phyloP scores from a whole-genome alignment of 1,284 basidiomycete genomes.

The Inonotus obliquus region DNA sequence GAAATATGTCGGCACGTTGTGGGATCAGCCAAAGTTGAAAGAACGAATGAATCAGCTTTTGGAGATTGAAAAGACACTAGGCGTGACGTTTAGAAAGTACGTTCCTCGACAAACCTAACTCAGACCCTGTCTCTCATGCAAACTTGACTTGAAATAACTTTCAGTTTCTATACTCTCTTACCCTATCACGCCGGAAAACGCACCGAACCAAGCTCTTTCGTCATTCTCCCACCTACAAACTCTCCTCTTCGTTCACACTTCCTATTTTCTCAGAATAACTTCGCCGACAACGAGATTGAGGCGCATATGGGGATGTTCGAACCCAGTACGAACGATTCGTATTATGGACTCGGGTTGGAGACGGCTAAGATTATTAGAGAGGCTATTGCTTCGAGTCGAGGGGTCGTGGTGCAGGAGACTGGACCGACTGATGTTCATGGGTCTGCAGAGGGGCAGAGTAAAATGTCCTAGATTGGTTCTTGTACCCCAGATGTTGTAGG shows the following conservation, averaged over 20 bases:
- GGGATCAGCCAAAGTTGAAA: slow-evolving; percentile 70
- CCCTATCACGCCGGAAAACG: slow-evolving; percentile 56
- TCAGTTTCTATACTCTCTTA: slow-evolving; percentile 74
- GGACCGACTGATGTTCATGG: slow-evolving; percentile 8
- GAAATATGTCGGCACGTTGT: slow-evolving; percentile 84
- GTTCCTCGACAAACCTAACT: no score
- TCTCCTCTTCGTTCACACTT: slow-evolving; percentile 54
- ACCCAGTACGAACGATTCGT: slow-evolving; percentile 80
- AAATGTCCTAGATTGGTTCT: neutral
- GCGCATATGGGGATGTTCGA: slow-evolving; percentile 92
- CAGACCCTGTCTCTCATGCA: neutral
- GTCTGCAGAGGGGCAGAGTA: neutral
- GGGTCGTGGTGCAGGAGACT: slow-evolving; percentile 18
- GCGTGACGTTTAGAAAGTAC: slow-evolving; percentile 73
- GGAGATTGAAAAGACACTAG: slow-evolving; percentile 52
- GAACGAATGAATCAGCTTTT: slow-evolving; percentile 61
- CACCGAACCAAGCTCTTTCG: slow-evolving; percentile 63
- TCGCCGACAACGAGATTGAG: slow-evolving; percentile 75
- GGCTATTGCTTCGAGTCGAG: slow-evolving; percentile 36
- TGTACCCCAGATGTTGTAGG: neutral
- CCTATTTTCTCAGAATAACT: slow-evolving; percentile 55
- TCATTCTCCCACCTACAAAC: slow-evolving; percentile 59
- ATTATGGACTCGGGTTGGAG: slow-evolving; percentile 78
- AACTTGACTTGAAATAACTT: neutral
- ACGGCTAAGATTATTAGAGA: slow-evolving; percentile 57